Evolutionary conservation across 352 stramenopile species (phyloP), one percentile per base, ranked within the genome.

Genomic region (Phytophthora podocarpi): DNA sequence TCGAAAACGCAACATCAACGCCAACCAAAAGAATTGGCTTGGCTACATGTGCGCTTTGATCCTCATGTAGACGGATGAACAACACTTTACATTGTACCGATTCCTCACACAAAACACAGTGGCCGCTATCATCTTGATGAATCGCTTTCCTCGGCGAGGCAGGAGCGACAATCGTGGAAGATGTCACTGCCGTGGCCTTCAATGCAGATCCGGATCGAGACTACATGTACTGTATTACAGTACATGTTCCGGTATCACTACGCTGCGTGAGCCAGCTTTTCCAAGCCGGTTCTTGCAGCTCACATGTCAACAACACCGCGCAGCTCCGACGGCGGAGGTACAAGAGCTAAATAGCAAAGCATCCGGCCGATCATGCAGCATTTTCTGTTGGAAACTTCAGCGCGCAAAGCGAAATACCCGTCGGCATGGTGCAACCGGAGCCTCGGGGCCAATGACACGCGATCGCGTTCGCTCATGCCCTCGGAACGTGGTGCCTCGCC

Each of bases 401-500:
- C n/a, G n/a, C n/a, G n/a, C n/a, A n/a, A n/a, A n/a, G n/a, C n/a
- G n/a, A n/a, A n/a, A n/a, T n/a, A n/a, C n/a, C n/a, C n/a, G n/a
- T n/a, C n/a, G n/a, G n/a, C n/a, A n/a, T n/a, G n/a, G n/a, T n/a
- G n/a, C n/a, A n/a, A 16, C 16, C 20, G 18, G 20, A 30, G 30
- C 31, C n/a, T 41, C 21, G 31, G 30, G 13, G 7, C 46, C 30
- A 42, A 35, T 45, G 48, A 18, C 35, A 23, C 35, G 20, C 32
- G n/a, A n/a, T n/a, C n/a, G n/a, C n/a, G n/a, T n/a, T n/a, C n/a
- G n/a, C 13, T 27, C 4, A 18, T 20, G 27, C 4, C 39, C 35
- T 57, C 34, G 16, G 30, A 27, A 35, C 48, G 16, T 15, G 24
- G 34, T 39, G 48, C 48, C 35, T 57, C 13, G 35, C 48, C 13